Conservation (phyloP, 306 rosid genomes). For the Hippophae gyantsensis region DNA sequence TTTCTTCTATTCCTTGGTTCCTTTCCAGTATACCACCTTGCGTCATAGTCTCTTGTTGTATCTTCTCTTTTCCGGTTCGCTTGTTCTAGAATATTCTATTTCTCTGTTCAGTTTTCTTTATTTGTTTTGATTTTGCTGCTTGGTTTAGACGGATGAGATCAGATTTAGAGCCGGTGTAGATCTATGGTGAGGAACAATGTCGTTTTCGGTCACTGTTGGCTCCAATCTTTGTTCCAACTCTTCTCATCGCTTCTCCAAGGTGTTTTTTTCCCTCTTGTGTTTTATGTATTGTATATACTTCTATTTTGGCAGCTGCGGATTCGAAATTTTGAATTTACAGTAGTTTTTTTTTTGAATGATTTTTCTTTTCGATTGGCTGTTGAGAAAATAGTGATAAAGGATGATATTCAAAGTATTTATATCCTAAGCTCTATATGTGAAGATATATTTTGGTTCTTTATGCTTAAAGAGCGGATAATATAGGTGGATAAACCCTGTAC, state of each 20-base stretch:
- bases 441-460: background rate
- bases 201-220: conserved; percentile 44
- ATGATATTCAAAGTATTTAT: background rate
- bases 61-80: too few species aligned
- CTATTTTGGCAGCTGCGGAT: background rate
- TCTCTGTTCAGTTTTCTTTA: too few species aligned
- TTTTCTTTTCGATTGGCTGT: background rate
- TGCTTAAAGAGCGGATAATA: background rate
- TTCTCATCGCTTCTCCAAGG: conserved; percentile 35
- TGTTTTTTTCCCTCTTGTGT: conserved; percentile 10
- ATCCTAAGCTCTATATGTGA: background rate
- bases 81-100: too few species aligned
- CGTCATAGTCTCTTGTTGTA: too few species aligned
- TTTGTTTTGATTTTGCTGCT: background rate
- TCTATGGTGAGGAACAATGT: conserved; percentile 36
- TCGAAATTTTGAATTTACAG: background rate
- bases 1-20: background rate
- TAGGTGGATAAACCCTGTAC: background rate
- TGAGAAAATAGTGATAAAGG: background rate
- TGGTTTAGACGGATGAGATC: background rate
- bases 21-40: too few species aligned
- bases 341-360: background rate
- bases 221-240: conserved; percentile 27
- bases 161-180: conserved; percentile 1
- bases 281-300: background rate